Evolutionary conservation across 2,329 filamentous ascomycete genomes (phyloP).

Genomic region (Neonectria hederae): DNA sequence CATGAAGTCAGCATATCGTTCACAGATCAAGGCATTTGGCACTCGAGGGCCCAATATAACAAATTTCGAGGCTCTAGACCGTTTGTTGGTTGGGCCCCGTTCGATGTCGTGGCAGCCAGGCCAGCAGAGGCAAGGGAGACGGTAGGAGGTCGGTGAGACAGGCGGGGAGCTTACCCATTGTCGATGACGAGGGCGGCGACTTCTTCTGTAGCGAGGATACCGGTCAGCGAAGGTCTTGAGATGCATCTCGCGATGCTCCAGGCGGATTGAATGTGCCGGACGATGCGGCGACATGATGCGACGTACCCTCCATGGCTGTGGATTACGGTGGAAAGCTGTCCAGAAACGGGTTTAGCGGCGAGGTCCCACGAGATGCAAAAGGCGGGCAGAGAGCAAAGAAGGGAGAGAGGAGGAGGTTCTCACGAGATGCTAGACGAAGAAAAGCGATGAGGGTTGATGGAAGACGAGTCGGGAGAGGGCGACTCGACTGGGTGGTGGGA

Average conservation of each 20-base stretch:
- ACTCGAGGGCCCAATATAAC: neutral
- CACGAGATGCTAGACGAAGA: conserved; percentile 43
- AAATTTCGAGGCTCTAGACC: conserved; percentile 19
- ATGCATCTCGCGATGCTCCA: conserved; percentile 34
- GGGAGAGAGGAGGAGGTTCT: conserved; percentile 30
- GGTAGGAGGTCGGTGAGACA: conserved; percentile 50
- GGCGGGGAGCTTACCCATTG: conserved; percentile 92
- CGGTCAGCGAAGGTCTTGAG: conserved; percentile 52
- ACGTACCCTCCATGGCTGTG: conserved; percentile 66
- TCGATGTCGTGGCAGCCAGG: conserved; percentile 36
- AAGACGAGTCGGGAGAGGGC: conserved; percentile 44
- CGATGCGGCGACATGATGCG: conserved; percentile 44
- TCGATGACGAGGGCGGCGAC: conserved; percentile 99
- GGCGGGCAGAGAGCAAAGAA: conserved; percentile 27
- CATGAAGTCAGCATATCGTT: conserved; percentile 51
- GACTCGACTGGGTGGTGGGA: conserved; percentile 37
- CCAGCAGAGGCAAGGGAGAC: conserved; percentile 31
- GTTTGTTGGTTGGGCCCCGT: conserved; percentile 34
- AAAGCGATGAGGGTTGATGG: conserved; percentile 43
- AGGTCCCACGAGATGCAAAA: conserved; percentile 32
- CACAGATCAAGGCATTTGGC: neutral
- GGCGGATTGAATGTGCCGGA: conserved; percentile 36
- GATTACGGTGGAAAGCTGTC: conserved; percentile 52
- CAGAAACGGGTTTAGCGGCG: conserved; percentile 46
- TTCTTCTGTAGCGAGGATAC: conserved; percentile 79